Conservation (phyloP, 805 yeast species). For the Zygoascus tannicola region DNA sequence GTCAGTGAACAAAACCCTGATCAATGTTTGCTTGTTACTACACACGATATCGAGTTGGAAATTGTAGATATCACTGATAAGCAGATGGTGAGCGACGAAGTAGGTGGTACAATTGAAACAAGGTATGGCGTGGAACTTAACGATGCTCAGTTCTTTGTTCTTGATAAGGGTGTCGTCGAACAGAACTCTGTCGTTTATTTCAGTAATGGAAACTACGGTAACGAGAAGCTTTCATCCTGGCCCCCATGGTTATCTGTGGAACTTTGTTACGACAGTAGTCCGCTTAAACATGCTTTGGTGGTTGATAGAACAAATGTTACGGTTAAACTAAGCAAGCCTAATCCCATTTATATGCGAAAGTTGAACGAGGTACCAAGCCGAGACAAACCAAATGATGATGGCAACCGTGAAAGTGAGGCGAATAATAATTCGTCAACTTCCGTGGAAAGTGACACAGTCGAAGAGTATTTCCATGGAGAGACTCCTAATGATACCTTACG, state of each 20-base stretch:
- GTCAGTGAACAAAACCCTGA: conserved; percentile 43
- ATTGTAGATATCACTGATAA: conserved; percentile 53
- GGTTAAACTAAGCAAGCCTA: conserved; percentile 48
- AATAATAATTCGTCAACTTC: conserved; percentile 2
- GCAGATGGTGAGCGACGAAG: conserved; percentile 32
- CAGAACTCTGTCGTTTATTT: conserved; percentile 36
- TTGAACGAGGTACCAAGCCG: too few relatives aligned
- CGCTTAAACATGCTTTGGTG: conserved; percentile 41
- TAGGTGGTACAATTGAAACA: conserved; percentile 45
- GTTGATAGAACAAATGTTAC: conserved; percentile 56
- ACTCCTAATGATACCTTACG: conserved; percentile 16
- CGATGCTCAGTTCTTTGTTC: conserved; percentile 63
- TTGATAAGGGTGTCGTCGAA: conserved; percentile 43
- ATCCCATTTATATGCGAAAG: conserved; percentile 34
- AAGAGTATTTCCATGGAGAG: background rate
- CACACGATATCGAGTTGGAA: conserved; percentile 62
- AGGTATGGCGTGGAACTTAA: conserved; percentile 60
- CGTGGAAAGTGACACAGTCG: background rate
- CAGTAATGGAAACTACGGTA: conserved; percentile 51
- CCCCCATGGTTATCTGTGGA: conserved; percentile 87
- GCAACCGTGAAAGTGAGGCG: background rate
- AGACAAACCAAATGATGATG: background rate
- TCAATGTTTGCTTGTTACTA: conserved; percentile 57
- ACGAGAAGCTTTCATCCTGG: conserved; percentile 45
- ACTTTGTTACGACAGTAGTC: conserved; percentile 46